Evolutionary conservation across 345 rosid species (phyloP).

Genomic region (Gynandropsis gynandra): DNA sequence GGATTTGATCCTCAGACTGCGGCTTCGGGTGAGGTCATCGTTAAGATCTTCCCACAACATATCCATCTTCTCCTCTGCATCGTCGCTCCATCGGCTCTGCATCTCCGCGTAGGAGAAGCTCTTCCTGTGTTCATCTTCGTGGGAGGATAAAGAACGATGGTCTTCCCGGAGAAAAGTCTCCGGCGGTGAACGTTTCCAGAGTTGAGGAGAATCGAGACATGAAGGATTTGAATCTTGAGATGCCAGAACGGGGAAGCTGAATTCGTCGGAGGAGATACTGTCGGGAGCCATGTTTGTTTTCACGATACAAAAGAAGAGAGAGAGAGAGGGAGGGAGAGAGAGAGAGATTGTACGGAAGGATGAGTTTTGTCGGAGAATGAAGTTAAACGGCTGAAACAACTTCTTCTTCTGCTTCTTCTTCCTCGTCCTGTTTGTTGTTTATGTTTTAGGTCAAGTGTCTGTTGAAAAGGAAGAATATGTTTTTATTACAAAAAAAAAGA

Average conservation of each 20-base stretch:
- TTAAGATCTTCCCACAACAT: constrained; percentile 85
- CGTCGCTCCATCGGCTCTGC: constrained; percentile 21
- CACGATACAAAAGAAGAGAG: too few species aligned
- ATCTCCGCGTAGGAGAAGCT: constrained; percentile 32
- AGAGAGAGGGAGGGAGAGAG: too few species aligned
- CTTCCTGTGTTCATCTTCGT: constrained; percentile 18
- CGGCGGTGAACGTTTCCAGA: constrained; percentile 48
- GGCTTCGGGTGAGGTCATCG: constrained; percentile 36
- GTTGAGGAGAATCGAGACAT: constrained; percentile 58
- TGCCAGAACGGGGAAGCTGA: constrained; percentile 53
- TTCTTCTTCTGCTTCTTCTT: too few species aligned
- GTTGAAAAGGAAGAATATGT: too few species aligned
- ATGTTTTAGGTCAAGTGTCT: too few species aligned
- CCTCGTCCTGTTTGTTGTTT: too few species aligned
- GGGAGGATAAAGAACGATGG: constrained; percentile 1
- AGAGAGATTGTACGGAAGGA: too few species aligned
- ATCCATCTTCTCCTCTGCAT: constrained; percentile 63
- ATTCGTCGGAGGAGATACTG: constrained; percentile 42
- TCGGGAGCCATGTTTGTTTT: constrained; percentile 17
- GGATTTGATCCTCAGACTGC: constrained; percentile 14
- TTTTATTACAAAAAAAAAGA: too few species aligned
- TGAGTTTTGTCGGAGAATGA: too few species aligned
- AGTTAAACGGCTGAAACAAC: too few species aligned
- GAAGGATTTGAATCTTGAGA: constrained; percentile 20
- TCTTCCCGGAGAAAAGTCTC: constrained; percentile 23